These are phyloP conservation scores for Phytomonas serpens DNA, from an alignment of 208 protist species.

Conservation along the genomic window DNA sequence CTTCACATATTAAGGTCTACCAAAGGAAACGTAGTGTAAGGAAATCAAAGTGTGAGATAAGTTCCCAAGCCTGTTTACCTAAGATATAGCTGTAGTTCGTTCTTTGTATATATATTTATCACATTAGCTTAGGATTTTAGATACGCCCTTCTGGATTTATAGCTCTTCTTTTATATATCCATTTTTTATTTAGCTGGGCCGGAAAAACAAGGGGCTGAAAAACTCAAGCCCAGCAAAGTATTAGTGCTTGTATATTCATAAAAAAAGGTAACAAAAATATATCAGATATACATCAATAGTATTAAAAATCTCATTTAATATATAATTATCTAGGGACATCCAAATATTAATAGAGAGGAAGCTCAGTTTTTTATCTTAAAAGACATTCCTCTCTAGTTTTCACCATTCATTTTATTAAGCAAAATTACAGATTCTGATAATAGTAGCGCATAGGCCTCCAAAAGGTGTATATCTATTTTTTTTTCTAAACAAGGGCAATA, in stretches of 20 bases:
- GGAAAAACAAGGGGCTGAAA: not conserved
- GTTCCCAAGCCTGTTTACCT: no score
- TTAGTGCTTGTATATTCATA: not conserved
- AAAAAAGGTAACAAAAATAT: not conserved
- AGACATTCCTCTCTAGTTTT: conserved; percentile 6
- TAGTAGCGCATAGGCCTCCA: not conserved
- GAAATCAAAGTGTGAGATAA: no score
- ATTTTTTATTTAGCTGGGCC: not conserved
- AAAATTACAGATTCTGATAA: conserved; percentile 1
- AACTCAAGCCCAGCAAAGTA: not conserved
- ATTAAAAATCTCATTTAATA: no score
- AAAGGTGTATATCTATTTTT: conserved; percentile 4
- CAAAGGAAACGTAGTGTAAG: no score
- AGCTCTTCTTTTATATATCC: not conserved
- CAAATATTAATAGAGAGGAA: no score
- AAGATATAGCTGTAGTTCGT: not conserved
- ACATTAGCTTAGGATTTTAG: not conserved
- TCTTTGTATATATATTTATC: conserved; percentile 4
- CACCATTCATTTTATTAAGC: conserved; percentile 6
- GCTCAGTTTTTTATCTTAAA: conserved; percentile 3
- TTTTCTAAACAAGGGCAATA: not conserved
- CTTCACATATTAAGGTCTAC: no score
- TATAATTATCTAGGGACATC: no score
- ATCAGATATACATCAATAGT: not conserved
- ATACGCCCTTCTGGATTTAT: not conserved